These are phyloP conservation scores for Puccinellia tenuiflora DNA, from an alignment of 176 grass and related monocot species.

Conservation along the genomic window DNA sequence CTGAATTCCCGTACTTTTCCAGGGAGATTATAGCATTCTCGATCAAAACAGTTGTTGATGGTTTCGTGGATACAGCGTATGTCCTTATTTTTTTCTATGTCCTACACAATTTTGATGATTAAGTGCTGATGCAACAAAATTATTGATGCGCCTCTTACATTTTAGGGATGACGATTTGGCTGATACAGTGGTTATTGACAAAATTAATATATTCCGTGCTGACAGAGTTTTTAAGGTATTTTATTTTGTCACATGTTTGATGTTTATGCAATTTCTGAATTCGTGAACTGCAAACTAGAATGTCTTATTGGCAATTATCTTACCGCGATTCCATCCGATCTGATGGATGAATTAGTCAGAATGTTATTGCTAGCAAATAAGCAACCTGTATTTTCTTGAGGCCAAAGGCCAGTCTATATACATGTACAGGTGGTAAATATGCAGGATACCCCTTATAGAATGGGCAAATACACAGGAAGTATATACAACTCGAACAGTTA, in stretches of 20 bases:
- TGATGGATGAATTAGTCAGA: not conserved
- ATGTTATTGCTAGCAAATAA: not conserved
- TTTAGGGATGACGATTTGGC: conserved; percentile 57
- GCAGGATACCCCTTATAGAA: not conserved
- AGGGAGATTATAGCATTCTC: conserved; percentile 57
- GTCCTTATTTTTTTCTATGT: conserved; percentile 14
- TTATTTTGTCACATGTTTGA: conserved; percentile 13
- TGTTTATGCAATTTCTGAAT: conserved; percentile 16
- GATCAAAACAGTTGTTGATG: conserved; percentile 85
- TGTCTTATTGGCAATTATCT: not conserved
- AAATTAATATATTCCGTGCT: conserved; percentile 85
- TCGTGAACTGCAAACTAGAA: conserved; percentile 5
- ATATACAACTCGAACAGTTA: not conserved
- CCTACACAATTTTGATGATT: conserved; percentile 3
- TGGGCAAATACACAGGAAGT: not conserved
- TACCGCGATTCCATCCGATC: not conserved
- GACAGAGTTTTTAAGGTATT: conserved; percentile 94
- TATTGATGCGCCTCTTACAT: conserved; percentile 26
- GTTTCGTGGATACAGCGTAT: conserved; percentile 83
- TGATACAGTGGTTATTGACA: conserved; percentile 58
- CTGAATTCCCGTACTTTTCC: conserved; percentile 68
- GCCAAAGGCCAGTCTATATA: not conserved
- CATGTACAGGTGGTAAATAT: not conserved
- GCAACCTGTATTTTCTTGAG: not conserved
- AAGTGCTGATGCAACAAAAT: conserved; percentile 17